A percentile compares a stretch with the other conserved stretches of the same genome.
Evolutionary conservation across 176 grass and related monocot genomes (phyloP).

Genomic region (Elaeis guineensis): DNA sequence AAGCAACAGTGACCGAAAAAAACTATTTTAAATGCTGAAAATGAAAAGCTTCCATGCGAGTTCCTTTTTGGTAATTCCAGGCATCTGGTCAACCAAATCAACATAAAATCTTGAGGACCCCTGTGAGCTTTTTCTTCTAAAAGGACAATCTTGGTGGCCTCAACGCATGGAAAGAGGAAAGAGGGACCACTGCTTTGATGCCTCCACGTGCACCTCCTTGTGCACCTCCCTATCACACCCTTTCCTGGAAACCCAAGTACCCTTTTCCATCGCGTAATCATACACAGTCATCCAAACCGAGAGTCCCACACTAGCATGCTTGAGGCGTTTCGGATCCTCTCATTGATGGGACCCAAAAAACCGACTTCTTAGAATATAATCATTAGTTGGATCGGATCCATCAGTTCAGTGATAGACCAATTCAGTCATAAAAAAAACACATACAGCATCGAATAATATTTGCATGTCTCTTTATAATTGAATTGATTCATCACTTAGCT

Average conservation of each 20-base stretch:
- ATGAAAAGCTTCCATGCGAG: no score
- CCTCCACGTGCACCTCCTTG: slow-evolving; percentile 1
- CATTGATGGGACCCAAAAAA: not conserved
- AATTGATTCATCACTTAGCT: no score
- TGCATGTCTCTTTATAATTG: no score
- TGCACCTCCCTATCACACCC: not conserved
- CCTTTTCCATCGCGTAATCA: not conserved
- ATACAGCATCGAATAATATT: no score
- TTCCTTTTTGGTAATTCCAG: not conserved
- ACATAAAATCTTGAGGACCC: not conserved
- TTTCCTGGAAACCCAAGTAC: not conserved
- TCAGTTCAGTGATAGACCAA: no score
- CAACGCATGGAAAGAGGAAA: slow-evolving; percentile 1
- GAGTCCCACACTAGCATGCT: not conserved
- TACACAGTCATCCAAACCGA: not conserved
- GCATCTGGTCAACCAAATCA: not conserved
- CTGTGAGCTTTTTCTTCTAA: not conserved
- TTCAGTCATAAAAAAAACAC: no score
- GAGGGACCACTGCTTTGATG: not conserved
- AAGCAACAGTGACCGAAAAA: no score
- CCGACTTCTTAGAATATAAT: not conserved
- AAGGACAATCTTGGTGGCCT: not conserved
- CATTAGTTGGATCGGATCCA: no score
- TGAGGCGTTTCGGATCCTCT: not conserved
- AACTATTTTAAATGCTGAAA: no score